Conservation (phyloP, 192 early-diverging fungal genomes). For the Mortierella claussenii region DNA sequence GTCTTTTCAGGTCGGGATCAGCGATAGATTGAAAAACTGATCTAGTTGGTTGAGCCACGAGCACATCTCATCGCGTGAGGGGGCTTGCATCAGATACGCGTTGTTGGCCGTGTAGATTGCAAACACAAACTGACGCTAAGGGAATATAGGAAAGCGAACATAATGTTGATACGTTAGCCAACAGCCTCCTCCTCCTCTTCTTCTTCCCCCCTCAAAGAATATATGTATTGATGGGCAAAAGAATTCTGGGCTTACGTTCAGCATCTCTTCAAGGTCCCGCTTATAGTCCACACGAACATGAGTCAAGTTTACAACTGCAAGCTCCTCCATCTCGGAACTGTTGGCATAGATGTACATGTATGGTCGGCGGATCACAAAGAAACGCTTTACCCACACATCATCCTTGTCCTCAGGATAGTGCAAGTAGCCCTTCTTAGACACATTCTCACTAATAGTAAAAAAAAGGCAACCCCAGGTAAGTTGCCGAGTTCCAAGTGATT, state of each 20-base stretch:
- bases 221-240: no score
- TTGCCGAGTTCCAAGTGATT: no score
- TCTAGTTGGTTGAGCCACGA: constrained; percentile 63
- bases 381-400: constrained; percentile 78
- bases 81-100: constrained; percentile 73
- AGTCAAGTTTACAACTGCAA: constrained; percentile 81
- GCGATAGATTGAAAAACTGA: constrained; percentile 42
- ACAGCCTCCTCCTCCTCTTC: neutral
- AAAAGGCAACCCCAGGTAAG: no score
- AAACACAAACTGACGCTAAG: constrained; percentile 74
- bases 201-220: neutral
- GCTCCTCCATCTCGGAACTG: constrained; percentile 69
- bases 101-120: constrained; percentile 74
- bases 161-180: neutral
- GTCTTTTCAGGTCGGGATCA: constrained; percentile 47
- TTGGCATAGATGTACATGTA: constrained; percentile 83
- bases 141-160: constrained; percentile 15
- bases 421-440: constrained; percentile 64
- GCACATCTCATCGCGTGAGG: constrained; percentile 68
- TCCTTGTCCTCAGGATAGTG: constrained; percentile 64
- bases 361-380: constrained; percentile 84
- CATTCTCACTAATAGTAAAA: constrained; percentile 52
- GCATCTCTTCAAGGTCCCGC: constrained; percentile 63
- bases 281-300: constrained; percentile 72
- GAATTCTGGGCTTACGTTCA: constrained; percentile 63